These are phyloP conservation scores for Excoecaria agallocha DNA, from an alignment of 345 rosid species.

Conservation along the genomic window DNA sequence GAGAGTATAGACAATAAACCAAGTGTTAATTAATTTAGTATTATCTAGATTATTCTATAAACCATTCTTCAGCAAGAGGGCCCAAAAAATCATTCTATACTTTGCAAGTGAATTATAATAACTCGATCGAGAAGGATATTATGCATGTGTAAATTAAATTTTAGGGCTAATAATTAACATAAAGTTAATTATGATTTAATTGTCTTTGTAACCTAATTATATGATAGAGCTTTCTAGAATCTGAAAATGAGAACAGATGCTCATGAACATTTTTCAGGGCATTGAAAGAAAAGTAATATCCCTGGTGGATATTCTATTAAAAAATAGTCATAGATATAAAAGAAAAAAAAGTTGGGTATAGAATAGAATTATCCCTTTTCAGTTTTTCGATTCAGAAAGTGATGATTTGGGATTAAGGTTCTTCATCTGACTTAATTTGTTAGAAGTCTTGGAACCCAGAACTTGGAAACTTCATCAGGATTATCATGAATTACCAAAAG, in stretches of 20 bases:
- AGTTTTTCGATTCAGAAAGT: background rate
- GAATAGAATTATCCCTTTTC: background rate
- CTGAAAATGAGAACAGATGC: background rate
- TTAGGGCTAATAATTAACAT: background rate
- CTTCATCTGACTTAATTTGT: no score
- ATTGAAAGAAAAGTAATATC: conserved; percentile 12
- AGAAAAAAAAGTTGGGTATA: background rate
- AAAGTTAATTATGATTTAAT: background rate
- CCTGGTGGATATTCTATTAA: conserved; percentile 25
- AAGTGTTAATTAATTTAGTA: no score
- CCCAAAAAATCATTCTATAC: background rate
- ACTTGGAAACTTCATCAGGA: no score
- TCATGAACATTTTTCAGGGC: no score
- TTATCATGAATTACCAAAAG: no score
- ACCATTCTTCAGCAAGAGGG: background rate
- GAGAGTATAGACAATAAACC: no score
- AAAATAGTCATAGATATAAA: background rate
- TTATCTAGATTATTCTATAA: background rate
- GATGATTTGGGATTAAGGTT: background rate
- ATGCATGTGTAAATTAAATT: no score
- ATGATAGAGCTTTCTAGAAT: conserved; percentile 6
- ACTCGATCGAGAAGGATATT: background rate
- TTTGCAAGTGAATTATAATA: background rate
- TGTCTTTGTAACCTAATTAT: background rate
- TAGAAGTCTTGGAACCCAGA: no score